Evolutionary conservation across 192 early-diverging fungal species (phyloP).

Genomic region (Kickxella alabastrina): DNA sequence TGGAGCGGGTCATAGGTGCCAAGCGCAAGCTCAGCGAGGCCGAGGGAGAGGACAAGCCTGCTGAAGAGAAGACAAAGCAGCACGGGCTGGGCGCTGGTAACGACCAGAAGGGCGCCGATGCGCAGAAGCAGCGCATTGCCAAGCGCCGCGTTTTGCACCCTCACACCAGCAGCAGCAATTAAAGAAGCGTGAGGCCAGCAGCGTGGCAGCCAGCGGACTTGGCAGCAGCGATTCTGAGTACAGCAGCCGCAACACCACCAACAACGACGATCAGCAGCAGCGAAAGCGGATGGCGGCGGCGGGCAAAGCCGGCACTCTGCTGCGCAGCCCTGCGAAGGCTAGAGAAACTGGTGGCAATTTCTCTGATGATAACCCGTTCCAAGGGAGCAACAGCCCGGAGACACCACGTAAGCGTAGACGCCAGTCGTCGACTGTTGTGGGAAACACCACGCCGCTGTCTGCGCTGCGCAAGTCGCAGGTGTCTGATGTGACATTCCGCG

Average conservation of each 20-base stretch:
- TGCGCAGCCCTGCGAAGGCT: background rate
- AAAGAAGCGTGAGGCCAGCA: background rate
- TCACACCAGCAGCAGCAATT: background rate
- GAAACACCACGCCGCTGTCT: slow-evolving; percentile 25
- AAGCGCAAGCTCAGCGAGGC: slow-evolving; percentile 50
- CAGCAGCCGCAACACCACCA: background rate
- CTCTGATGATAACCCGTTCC: slow-evolving; percentile 51
- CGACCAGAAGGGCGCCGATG: no score
- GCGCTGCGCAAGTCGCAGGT: slow-evolving; percentile 49
- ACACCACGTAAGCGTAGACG: slow-evolving; percentile 31
- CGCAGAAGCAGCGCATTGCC: background rate
- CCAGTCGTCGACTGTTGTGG: slow-evolving; percentile 2
- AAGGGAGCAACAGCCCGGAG: slow-evolving; percentile 49
- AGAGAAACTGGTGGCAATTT: slow-evolving; percentile 16
- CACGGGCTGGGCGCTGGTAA: no score
- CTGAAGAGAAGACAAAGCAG: background rate
- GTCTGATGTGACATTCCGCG: slow-evolving; percentile 34
- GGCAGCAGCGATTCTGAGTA: background rate
- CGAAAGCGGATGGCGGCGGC: background rate
- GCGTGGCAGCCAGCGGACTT: background rate
- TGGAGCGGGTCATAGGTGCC: no score
- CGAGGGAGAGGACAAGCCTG: slow-evolving; percentile 1
- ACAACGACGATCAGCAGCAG: no score
- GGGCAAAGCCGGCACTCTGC: no score
- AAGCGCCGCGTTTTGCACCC: background rate